Conservation (phyloP, 768 basidiomycete genomes). For the Calocybe cyanea region DNA sequence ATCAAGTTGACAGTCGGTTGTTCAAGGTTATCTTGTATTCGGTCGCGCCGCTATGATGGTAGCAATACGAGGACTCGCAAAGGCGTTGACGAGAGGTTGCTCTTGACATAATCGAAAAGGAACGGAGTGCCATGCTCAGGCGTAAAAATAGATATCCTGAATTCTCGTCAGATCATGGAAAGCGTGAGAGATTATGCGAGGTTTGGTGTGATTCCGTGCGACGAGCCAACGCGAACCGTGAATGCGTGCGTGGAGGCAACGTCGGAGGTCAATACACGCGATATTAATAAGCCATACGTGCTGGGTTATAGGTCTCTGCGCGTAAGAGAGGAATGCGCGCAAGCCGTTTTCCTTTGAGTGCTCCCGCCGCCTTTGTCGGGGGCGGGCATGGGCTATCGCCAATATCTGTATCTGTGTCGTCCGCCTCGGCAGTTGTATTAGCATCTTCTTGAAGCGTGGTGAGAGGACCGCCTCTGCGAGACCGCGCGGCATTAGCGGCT, state of each 20-base stretch:
- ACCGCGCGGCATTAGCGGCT: constrained; percentile 65
- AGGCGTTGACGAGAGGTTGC: constrained; percentile 5
- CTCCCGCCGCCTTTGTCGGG: constrained; percentile 48
- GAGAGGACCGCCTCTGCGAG: constrained; percentile 53
- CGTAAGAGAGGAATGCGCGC: constrained; percentile 46
- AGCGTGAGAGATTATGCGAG: constrained; percentile 14
- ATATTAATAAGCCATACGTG: constrained; percentile 46
- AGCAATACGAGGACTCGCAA: constrained; percentile 2
- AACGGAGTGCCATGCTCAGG: constrained; percentile 20
- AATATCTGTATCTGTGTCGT: constrained; percentile 74
- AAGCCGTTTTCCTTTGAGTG: constrained; percentile 57
- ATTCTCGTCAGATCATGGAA: constrained; percentile 11
- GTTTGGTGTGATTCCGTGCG: constrained; percentile 4
- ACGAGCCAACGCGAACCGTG: background rate
- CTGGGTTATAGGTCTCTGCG: constrained; percentile 68
- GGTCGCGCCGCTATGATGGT: constrained; percentile 1
- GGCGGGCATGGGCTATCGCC: constrained; percentile 90
- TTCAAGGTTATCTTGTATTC: constrained; percentile 6
- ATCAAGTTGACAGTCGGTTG: constrained; percentile 2
- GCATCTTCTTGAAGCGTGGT: constrained; percentile 66
- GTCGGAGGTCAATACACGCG: background rate
- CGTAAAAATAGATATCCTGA: constrained; percentile 13
- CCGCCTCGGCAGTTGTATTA: constrained; percentile 56
- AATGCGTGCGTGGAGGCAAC: constrained; percentile 11
- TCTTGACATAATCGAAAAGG: constrained; percentile 13